Evolutionary conservation across 495 filamentous ascomycete genomes (phyloP).

Genomic region (Terfezia boudieri): DNA sequence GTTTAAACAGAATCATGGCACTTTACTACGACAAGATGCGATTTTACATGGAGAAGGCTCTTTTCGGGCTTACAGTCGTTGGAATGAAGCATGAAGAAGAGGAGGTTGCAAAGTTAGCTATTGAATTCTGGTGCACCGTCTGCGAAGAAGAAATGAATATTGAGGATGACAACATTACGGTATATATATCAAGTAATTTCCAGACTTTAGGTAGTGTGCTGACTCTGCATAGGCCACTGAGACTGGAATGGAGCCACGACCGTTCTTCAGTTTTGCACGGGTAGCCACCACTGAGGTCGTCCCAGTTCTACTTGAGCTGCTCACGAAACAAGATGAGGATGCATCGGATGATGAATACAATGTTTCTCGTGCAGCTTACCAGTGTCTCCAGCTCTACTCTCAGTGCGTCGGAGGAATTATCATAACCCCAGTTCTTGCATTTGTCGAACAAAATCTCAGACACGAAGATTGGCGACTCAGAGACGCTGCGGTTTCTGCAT

Average conservation of each 20-base stretch:
- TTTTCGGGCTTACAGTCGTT: slow-evolving; percentile 94
- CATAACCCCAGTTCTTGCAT: slow-evolving; percentile 59
- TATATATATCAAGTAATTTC: slow-evolving; percentile 22
- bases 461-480: slow-evolving; percentile 77
- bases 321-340: slow-evolving; percentile 96
- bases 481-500: slow-evolving; percentile 93
- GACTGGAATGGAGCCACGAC: slow-evolving; percentile 59
- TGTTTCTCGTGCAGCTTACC: slow-evolving; percentile 79
- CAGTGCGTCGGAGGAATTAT: slow-evolving; percentile 67
- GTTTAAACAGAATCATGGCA: slow-evolving; percentile 92
- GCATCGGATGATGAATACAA: slow-evolving; percentile 94
- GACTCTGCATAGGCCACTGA: slow-evolving; percentile 4
- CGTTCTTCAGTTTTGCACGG: slow-evolving; percentile 76
- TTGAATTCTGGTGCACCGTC: slow-evolving; percentile 99
- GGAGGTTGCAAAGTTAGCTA: slow-evolving; percentile 89
- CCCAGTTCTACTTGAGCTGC: slow-evolving; percentile 64
- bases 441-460: slow-evolving; percentile 79
- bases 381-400: slow-evolving; percentile 85
- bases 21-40: slow-evolving; percentile 98
- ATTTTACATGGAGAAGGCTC: slow-evolving; percentile 99
- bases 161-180: slow-evolving; percentile 85
- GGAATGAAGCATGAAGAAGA: slow-evolving; percentile 97
- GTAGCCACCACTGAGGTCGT: slow-evolving; percentile 82
- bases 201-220: neutral
- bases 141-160: slow-evolving; percentile 96